Evolutionary conservation across 2,329 filamentous ascomycete genomes (phyloP).

Genomic region (Fusarium tanahbumbuense): DNA sequence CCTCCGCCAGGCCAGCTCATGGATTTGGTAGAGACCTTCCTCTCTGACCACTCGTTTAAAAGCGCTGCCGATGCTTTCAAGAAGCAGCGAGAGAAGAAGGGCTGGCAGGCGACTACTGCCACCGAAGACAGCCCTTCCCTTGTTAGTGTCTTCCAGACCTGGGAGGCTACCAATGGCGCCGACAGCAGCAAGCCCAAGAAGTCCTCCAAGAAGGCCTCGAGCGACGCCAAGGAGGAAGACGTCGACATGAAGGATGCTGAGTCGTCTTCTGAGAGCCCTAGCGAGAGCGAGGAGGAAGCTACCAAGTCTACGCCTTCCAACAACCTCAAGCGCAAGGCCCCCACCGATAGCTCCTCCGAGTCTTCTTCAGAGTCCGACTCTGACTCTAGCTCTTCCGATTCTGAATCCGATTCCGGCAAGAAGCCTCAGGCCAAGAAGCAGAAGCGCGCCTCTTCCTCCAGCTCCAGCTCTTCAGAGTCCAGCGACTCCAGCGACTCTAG

Average conservation of each 20-base stretch:
- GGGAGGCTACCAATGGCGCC: slow-evolving; percentile 54
- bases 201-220: slow-evolving; percentile 30
- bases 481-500: slow-evolving; percentile 42
- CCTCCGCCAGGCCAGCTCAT: slow-evolving; percentile 70
- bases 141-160: slow-evolving; percentile 62
- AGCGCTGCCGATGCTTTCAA: slow-evolving; percentile 71
- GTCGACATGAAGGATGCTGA: slow-evolving; percentile 62
- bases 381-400: slow-evolving; percentile 29
- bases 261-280: slow-evolving; percentile 50
- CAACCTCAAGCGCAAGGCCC: slow-evolving; percentile 57
- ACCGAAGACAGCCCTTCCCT: slow-evolving; percentile 54
- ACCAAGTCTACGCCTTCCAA: slow-evolving; percentile 42
- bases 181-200: slow-evolving; percentile 39
- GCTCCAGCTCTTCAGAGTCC: slow-evolving; percentile 39
- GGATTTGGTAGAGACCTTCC: slow-evolving; percentile 73
- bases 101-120: slow-evolving; percentile 53
- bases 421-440: slow-evolving; percentile 66
- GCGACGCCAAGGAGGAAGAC: slow-evolving; percentile 52
- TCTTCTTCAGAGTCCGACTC: slow-evolving; percentile 54
- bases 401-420: slow-evolving; percentile 53
- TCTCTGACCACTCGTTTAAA: slow-evolving; percentile 73
- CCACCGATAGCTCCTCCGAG: slow-evolving; percentile 49
- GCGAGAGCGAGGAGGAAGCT: slow-evolving; percentile 42
- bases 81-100: slow-evolving; percentile 69
- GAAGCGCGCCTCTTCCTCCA: slow-evolving; percentile 49